Percentiles rank a stretch among this genome's conserved stretches.
phyloP scores from a whole-genome alignment of 306 rosid genomes.

The Trifolium dubium region DNA sequence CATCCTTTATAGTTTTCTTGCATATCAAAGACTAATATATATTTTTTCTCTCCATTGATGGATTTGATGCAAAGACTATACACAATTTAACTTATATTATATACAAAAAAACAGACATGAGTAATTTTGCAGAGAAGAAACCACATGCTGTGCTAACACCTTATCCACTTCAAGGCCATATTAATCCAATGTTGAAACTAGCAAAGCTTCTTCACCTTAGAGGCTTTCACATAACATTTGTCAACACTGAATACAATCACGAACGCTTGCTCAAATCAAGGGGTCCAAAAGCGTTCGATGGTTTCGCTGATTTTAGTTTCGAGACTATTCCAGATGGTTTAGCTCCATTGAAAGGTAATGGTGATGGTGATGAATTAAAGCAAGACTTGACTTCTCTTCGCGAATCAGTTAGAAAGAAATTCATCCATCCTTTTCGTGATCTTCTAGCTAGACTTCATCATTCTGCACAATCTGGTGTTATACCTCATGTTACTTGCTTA shows the following conservation, averaged over 20 bases:
- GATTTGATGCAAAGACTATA: too few relatives aligned
- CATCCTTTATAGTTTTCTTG: too few relatives aligned
- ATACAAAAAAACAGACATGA: neutral
- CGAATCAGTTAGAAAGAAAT: neutral
- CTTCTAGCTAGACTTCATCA: constrained; percentile 28
- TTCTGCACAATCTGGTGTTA: constrained; percentile 4
- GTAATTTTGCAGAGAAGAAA: neutral
- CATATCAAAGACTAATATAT: too few relatives aligned
- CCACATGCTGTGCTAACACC: neutral
- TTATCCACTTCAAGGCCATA: neutral
- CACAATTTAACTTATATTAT: neutral
- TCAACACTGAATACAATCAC: neutral
- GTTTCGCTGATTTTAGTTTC: neutral
- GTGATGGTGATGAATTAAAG: neutral
- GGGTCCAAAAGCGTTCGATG: neutral
- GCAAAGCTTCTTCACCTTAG: neutral
- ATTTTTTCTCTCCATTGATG: neutral
- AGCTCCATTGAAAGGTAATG: neutral
- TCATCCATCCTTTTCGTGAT: neutral
- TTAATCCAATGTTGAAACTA: neutral
- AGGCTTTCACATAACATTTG: neutral
- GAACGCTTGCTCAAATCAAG: neutral
- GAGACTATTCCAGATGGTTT: neutral
- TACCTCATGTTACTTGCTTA: neutral
- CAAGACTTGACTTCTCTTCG: neutral